These are phyloP conservation scores for Pythium grandisporangium DNA, from an alignment of 352 stramenopile genomes.

Conservation along the genomic window DNA sequence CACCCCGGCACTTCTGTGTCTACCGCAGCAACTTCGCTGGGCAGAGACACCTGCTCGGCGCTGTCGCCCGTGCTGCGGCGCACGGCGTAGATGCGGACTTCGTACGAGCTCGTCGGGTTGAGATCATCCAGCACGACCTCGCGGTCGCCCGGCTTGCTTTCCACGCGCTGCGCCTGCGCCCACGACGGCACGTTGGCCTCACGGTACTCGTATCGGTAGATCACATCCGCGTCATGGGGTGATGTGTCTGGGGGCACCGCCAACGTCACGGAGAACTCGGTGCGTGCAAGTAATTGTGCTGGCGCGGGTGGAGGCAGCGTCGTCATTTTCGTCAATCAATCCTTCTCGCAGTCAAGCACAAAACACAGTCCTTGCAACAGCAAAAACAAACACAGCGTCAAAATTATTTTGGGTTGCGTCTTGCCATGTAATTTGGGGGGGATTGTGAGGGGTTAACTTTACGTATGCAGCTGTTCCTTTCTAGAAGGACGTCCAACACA, in stretches of 20 bases:
- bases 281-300: conserved; percentile 63
- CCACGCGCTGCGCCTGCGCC: conserved; percentile 23
- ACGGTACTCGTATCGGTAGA: conserved; percentile 68
- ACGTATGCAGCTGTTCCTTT: no score
- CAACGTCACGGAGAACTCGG: conserved; percentile 79
- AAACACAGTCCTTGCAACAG: no score
- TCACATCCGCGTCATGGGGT: conserved; percentile 9
- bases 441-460: no score
- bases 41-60: conserved; percentile 30
- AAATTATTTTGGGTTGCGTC: no score
- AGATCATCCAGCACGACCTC: conserved; percentile 75
- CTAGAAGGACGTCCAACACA: no score
- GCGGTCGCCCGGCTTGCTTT: conserved; percentile 24
- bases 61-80: conserved; percentile 17
- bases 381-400: no score
- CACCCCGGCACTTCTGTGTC: conserved; percentile 83
- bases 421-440: no score
- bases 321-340: no score
- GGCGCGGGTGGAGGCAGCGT: conserved; percentile 26
- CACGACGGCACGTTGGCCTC: conserved; percentile 34
- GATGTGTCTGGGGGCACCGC: conserved; percentile 24
- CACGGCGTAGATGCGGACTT: conserved; percentile 73
- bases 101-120: conserved; percentile 83
- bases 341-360: no score
- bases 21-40: conserved; percentile 73